phyloP scores from a whole-genome alignment of 176 grass and related monocot species.

The Eleusine coracana region DNA sequence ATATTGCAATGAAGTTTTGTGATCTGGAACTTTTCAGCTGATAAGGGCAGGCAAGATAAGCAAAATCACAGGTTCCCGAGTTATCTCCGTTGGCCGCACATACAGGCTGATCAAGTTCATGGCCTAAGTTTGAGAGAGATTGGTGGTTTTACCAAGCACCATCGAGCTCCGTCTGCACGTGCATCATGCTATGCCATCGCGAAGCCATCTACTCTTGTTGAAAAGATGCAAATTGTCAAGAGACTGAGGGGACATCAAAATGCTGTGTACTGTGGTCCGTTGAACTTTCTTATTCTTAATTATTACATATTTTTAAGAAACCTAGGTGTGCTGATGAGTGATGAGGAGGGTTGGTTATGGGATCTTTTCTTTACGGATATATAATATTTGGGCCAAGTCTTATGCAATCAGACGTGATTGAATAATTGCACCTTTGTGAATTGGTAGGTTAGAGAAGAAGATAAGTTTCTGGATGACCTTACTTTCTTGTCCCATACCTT shows the following conservation, averaged over 20 bases:
- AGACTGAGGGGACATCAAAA: conserved; percentile 94
- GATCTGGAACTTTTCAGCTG: conserved; percentile 61
- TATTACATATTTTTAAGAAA: conserved; percentile 13
- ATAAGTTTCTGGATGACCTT: background rate
- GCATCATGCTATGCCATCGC: conserved; percentile 96
- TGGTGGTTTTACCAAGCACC: conserved; percentile 90
- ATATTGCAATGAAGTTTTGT: conserved; percentile 2
- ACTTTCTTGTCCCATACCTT: conserved; percentile 13
- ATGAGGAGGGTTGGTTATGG: background rate
- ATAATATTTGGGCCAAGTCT: background rate
- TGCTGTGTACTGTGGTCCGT: conserved; percentile 96
- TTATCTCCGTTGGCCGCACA: conserved; percentile 96
- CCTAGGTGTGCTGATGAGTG: background rate
- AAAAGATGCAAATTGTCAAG: conserved; percentile 98
- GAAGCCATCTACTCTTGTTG: conserved; percentile 92
- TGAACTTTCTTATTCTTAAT: conserved; percentile 41
- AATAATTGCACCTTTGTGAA: background rate
- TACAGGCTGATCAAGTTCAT: conserved; percentile 90
- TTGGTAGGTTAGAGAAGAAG: background rate
- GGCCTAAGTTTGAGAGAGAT: conserved; percentile 95
- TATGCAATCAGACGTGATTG: background rate
- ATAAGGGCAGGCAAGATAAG: conserved; percentile 59
- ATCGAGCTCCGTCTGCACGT: conserved; percentile 85
- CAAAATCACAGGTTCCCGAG: conserved; percentile 50
- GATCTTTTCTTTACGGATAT: background rate